Evolutionary conservation across 495 filamentous ascomycete genomes (phyloP).

Genomic region (Hypomontagnella monticulosa): DNA sequence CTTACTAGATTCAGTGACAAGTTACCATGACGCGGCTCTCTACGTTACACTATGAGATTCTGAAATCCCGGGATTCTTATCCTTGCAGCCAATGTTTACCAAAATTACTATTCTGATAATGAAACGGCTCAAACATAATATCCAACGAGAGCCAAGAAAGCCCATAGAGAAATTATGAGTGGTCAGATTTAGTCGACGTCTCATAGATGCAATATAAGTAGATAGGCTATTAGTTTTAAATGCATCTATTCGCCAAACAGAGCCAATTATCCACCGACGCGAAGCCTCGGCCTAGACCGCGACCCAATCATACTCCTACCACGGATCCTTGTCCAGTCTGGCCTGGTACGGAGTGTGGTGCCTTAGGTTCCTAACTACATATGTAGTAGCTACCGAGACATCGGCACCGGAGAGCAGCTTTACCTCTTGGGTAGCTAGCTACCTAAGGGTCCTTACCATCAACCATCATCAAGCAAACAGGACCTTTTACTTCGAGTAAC

Average conservation of each 20-base stretch:
- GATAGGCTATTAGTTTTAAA: neutral
- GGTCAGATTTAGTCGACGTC: neutral
- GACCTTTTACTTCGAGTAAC: no score
- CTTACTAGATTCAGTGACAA: no score
- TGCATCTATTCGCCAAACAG: neutral
- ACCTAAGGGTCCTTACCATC: neutral
- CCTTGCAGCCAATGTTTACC: neutral
- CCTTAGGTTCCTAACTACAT: neutral
- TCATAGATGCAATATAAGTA: neutral
- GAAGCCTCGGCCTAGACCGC: conserved; percentile 1
- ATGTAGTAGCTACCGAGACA: conserved; percentile 8
- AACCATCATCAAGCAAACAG: no score
- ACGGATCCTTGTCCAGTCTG: neutral
- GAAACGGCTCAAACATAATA: neutral
- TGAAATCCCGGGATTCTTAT: no score
- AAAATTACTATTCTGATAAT: neutral
- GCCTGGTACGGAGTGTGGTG: neutral
- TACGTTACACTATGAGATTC: no score
- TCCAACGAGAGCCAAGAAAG: neutral
- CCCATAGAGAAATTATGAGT: neutral
- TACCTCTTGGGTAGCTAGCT: neutral
- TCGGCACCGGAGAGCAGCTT: conserved; percentile 1
- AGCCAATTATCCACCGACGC: neutral
- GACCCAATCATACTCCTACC: conserved; percentile 3
- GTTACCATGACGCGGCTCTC: no score